Base-by-base conservation (phyloP, 495 filamentous ascomycete genomes). In the Aspergillus coremiiformis region DNA sequence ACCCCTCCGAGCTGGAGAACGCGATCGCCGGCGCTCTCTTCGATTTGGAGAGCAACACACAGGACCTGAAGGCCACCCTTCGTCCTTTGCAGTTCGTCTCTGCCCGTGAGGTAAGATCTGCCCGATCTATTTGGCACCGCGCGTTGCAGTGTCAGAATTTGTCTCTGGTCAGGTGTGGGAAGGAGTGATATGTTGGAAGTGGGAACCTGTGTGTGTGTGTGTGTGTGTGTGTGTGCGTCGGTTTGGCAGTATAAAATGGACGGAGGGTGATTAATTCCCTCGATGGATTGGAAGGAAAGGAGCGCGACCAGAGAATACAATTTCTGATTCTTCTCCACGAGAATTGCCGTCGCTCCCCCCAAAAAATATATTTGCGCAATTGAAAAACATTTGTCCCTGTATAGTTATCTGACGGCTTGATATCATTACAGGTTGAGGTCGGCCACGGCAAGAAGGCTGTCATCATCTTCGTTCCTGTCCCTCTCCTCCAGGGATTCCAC, bases 391-490 rank as follows among this genome's bases (percentile, higher is more conserved):
- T 17, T 4, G 29, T 9, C 4, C 22, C 9, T 23, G 29, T 5
- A 41, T 4, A 14, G 20, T 41, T 7, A 41, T 41, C 37, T 41
- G 37, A 41, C 37, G 37, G 17, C 26, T 27, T 55, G 49, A 50
- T 57, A 59, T 65, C 68, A 44, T 64, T 67, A 69, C 76, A 96
- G 93, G 88, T 98, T 78, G 93, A 98, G 80, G 93, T 96, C 75
- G 92, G 92, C 78, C 90, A 95, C 79, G 93, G 93, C 84, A 95
- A 95, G 83, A 98, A 98, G 83, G 93, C 93, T 63, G 96, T 98
- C 78, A 89, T 96, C 78, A 89, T 98, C 84, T 98, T 98, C 85
- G 92, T 98, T 81, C 93, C 93, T 67, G 94, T 98, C 69, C 93
- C 93, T 70, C 85, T 92, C 68, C 87, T 98, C 66, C 78, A 80